Base-by-base conservation (phyloP, 345 rosid genomes). In the Gossypium thurberi region DNA sequence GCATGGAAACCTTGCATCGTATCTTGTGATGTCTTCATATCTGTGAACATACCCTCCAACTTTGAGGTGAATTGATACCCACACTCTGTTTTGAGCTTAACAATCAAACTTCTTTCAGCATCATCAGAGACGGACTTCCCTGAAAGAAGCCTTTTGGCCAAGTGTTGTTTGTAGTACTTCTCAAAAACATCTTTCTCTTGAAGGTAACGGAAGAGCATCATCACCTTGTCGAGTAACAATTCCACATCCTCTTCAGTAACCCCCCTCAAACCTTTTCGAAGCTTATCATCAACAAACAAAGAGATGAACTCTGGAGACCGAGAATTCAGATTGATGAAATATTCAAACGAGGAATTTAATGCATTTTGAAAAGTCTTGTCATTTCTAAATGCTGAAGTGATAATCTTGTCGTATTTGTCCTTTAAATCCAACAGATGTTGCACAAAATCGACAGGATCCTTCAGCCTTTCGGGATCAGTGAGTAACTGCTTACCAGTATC, bases 361-460 rank as follows among this genome's bases (percentile, higher is more conserved):
- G 90, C 94, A 83, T 89, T 89, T 79, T 84, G 94, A 79, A 89
- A 89, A 23, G 89, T 81, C 80, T 89, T 89, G 77, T 87, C 91
- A 40, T 86, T 87, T 78, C 18, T 75, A 76, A 89, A 89, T 60
- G 91, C 87, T 50, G 74, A 71, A 81, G 69, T 79, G 70, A 87
- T 89, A 71, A 89, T 82, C 65, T 75, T 81, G 65, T 89, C 94
- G 48, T 87, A 84, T 80, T 89, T 89, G 73, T 87, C 91, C 72
- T 86, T 85, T 67, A 82, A 81, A 82, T 89, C 90, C 84, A 89
- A 77, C 40, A 89, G 78, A 47, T 83, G 86, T 78, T 89, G 94
- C n/a, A 89, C 94, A 74, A 89, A 89, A 61, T 89, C 94, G 58
- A 87, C 91, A 10, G 91, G 91, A 80, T 89, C 90, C 81, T 89